Evolutionary conservation across 108 stramenopile genomes (phyloP).

Genomic region (Cyclotella cryptica): DNA sequence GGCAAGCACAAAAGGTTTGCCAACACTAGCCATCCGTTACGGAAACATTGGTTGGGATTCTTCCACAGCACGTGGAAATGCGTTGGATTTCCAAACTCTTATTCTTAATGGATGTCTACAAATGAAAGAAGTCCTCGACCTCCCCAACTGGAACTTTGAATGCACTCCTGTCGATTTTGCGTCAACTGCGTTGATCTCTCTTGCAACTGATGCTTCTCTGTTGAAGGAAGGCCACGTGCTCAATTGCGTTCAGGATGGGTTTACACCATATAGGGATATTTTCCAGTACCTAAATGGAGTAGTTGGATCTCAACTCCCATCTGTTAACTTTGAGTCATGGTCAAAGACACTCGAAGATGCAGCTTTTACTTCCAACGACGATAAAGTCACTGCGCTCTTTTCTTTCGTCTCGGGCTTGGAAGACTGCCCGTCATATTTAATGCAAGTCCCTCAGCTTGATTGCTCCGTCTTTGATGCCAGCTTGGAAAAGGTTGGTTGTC

Average conservation of each 20-base stretch:
- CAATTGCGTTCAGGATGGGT: slow-evolving; percentile 36
- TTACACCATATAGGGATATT: slow-evolving; percentile 21
- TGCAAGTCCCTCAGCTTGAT: slow-evolving; percentile 22
- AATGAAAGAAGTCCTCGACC: slow-evolving; percentile 44
- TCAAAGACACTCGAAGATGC: slow-evolving; percentile 20
- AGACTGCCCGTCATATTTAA: slow-evolving; percentile 20
- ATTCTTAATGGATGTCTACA: slow-evolving; percentile 60
- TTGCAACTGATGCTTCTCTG: slow-evolving; percentile 30
- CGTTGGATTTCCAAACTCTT: slow-evolving; percentile 73
- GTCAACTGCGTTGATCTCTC: slow-evolving; percentile 65
- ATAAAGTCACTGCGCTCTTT: slow-evolving; percentile 26
- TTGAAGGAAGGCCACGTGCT: slow-evolving; percentile 22
- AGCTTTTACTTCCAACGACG: slow-evolving; percentile 12
- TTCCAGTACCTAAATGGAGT: slow-evolving; percentile 19
- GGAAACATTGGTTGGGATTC: slow-evolving; percentile 76
- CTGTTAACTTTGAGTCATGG: slow-evolving; percentile 27
- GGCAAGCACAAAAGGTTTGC: slow-evolving; percentile 67
- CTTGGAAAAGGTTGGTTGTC: slow-evolving; percentile 16
- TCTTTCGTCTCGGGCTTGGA: slow-evolving; percentile 32
- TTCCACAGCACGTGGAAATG: slow-evolving; percentile 65
- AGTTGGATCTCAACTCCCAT: neutral
- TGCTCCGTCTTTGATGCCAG: slow-evolving; percentile 39
- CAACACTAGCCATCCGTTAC: slow-evolving; percentile 65
- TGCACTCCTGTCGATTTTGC: slow-evolving; percentile 84
- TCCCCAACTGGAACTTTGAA: slow-evolving; percentile 59